phyloP scores from a whole-genome alignment of 2,329 filamentous ascomycete genomes.

The Ilyonectria destructans region DNA sequence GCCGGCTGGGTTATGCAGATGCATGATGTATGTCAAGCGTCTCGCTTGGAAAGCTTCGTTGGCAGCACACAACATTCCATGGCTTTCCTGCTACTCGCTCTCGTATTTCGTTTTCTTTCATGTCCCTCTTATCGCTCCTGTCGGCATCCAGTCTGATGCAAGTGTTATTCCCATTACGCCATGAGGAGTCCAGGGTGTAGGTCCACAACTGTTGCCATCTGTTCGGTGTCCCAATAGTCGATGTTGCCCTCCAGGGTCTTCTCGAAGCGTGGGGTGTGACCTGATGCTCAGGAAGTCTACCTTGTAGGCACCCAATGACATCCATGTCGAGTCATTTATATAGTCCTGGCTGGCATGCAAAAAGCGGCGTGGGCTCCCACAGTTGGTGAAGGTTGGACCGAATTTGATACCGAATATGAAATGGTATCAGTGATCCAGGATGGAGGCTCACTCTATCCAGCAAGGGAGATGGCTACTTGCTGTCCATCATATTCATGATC shows the following conservation, averaged over 20 bases:
- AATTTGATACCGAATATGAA: conserved; percentile 24
- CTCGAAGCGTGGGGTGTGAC: conserved; percentile 34
- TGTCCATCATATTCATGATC: conserved; percentile 60
- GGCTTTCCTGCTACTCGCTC: conserved; percentile 12
- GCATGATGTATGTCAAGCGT: conserved; percentile 34
- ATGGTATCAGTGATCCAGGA: conserved; percentile 11
- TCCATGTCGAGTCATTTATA: conserved; percentile 34
- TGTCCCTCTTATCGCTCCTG: conserved; percentile 26
- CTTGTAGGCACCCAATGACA: conserved; percentile 26
- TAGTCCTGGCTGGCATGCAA: conserved; percentile 36
- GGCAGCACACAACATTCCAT: conserved; percentile 24
- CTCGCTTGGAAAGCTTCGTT: conserved; percentile 19
- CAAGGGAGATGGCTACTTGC: conserved; percentile 40
- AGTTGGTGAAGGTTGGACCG: conserved; percentile 26
- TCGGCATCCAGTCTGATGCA: conserved; percentile 32
- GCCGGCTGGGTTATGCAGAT: conserved; percentile 31
- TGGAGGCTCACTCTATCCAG: conserved; percentile 11
- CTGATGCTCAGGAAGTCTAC: conserved; percentile 38
- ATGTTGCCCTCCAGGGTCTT: conserved; percentile 22
- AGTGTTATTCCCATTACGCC: conserved; percentile 22
- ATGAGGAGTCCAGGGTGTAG: conserved; percentile 14
- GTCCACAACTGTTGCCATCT: conserved; percentile 22
- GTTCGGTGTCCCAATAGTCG: conserved; percentile 18
- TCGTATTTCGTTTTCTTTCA: conserved; percentile 21
- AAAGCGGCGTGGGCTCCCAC: conserved; percentile 21